Evolutionary conservation across 2,329 filamentous ascomycete genomes (phyloP), one percentile per base, ranked within the genome.

Genomic region (Epichloe uncinata): DNA sequence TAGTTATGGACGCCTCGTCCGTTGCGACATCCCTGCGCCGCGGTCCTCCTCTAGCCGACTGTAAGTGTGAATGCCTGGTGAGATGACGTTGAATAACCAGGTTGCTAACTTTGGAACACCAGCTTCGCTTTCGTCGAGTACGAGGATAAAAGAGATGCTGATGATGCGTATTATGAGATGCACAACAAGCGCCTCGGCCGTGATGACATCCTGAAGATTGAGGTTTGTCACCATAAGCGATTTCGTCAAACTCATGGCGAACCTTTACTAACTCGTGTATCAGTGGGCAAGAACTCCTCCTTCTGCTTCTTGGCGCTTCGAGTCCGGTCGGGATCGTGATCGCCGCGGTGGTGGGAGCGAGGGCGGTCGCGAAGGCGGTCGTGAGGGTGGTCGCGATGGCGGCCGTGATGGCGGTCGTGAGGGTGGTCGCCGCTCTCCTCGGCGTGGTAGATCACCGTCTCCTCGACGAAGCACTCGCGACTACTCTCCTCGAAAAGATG

Each of bases 111-210:
- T 20, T 9, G 30, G 5, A 26, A 15, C 33, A 22, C 6, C 26
- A 82, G 93, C 59, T 98, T 98, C 68, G 93, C 93, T 37, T 98
- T 98, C 68, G 93, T 98, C 57, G 93, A 98, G 72, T 98, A 98
- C 69, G 93, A 98, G 74, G 94, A 90, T 69, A 87, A 91, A 61
- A 90, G 93, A 60, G 93, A 98, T 75, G 90, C 93, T 56, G 93
- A 98, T 69, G 93, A 98, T 73, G 93, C 93, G 45, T 98, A 98
- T 67, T 88, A 98, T 69, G 93, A 98, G 73, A 98, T 98, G 93
- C 93, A 98, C 67, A 97, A 97, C 76, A 96, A 96, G 81, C 88
- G 91, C 58, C 89, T 98, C 60, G 90, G 89, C 45, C 85, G 91
- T 55, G 93, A 98, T 65, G 93, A 98, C 63, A 73, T 95, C 53